Base-by-base conservation (phyloP, 345 rosid genomes). In the Gossypium bickii region DNA sequence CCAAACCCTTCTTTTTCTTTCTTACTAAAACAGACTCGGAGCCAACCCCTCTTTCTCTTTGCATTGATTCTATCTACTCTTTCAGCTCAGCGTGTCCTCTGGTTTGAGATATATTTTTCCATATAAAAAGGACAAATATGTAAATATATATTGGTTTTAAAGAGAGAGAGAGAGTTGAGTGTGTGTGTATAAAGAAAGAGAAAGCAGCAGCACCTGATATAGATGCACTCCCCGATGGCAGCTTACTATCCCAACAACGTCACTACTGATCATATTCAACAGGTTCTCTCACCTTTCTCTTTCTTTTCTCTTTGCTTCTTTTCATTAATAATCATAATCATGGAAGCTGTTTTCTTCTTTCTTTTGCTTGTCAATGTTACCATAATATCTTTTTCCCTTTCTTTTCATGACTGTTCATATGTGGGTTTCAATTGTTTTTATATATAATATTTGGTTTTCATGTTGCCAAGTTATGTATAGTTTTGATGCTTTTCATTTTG, bases 201-300 rank as follows among this genome's bases (percentile, higher is more conserved):
- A 78, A 88, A 88, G 95, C 97, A 95, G 85, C 99, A 95, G 98
- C 98, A 93, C 96, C 99, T 93, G 96, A 91, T 91, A 93, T 97
- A 95, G 94, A 91, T 90, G 98, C 99, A 96, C 94, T 98, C 97
- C 95, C 88, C 89, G 97, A 93, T 96, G 97, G 94, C 98, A 80
- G 89, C 98, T 76, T 96, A 92, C 86, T 96, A 93, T 82, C 92
- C 99, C 79, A 93, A 86, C 93, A 95, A 93, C 93, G 98, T 96
- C 89, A 96, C 99, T 52, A 91, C 97, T 86, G 98, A 96, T 93
- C 99, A 93, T 79, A 96, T 96, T 82, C 99, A 96, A 76, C 98
- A 92, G 98, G 99, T 95, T 74, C 73, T 77, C 20, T 47, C 49
- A 43, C 29, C 49, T 34, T 56, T 20, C 24, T 9, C 25, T 55